Evolutionary conservation across 2,329 filamentous ascomycete genomes (phyloP).

Genomic region (Cordyceps militaris): DNA sequence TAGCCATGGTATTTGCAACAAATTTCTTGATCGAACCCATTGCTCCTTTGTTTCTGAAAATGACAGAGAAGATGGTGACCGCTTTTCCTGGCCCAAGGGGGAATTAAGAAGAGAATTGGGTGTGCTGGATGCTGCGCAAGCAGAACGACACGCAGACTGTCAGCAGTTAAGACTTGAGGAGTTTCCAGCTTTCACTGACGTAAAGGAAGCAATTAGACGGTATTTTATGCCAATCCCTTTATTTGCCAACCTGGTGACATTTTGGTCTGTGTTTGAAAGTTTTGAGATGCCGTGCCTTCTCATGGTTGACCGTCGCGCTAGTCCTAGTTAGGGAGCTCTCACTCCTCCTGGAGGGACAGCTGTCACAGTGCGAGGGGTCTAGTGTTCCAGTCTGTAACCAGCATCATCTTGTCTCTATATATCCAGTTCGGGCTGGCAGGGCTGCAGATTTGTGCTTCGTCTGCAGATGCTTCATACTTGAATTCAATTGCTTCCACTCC

Average conservation of each 20-base stretch:
- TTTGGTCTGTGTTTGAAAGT: no score
- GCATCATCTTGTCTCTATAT: constrained; percentile 1
- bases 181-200: no score
- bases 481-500: background rate
- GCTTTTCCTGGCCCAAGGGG: background rate
- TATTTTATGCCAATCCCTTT: no score
- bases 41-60: constrained; percentile 8
- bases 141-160: no score
- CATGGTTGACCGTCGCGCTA: background rate
- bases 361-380: constrained; percentile 5
- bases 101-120: background rate
- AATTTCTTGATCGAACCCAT: constrained; percentile 15
- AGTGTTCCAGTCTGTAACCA: background rate
- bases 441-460: background rate
- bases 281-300: no score
- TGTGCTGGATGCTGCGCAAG: background rate
- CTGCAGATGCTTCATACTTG: constrained; percentile 7
- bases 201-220: no score
- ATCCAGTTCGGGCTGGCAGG: constrained; percentile 2
- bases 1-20: constrained; percentile 17
- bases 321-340: constrained; percentile 3
- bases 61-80: background rate
- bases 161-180: no score
- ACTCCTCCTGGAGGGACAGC: constrained; percentile 7
- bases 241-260: no score